These are phyloP conservation scores for Annulohypoxylon nitens DNA, from an alignment of 495 filamentous ascomycete genomes.

Conservation along the genomic window DNA sequence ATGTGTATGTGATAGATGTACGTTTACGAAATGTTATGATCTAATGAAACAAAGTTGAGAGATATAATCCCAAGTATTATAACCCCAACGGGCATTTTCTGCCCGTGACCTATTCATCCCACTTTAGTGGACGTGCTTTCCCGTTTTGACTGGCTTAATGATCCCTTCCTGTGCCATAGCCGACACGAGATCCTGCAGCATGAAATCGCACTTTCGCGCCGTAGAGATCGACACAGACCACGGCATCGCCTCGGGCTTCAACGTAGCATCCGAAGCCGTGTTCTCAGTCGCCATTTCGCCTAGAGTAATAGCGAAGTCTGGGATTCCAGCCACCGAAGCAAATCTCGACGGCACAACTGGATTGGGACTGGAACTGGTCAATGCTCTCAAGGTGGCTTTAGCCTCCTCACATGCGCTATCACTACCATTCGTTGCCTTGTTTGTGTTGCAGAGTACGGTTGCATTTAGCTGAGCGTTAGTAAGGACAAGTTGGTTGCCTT, in stretches of 20 bases:
- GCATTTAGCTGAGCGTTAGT: background rate
- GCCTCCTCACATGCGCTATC: constrained; percentile 1
- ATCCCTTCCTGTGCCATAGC: background rate
- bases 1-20: background rate
- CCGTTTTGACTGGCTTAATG: background rate
- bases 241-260: constrained; percentile 1
- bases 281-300: constrained; percentile 2
- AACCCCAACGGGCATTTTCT: no score
- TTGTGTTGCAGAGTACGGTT: background rate
- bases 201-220: background rate
- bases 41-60: background rate
- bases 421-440: background rate
- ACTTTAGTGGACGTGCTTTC: background rate
- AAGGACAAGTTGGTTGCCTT: background rate
- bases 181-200: constrained; percentile 3
- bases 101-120: background rate
- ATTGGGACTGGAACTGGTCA: background rate
- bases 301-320: background rate
- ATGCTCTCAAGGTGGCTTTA: background rate
- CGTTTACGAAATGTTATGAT: background rate
- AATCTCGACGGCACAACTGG: background rate
- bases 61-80: no score
- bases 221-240: background rate
- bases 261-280: background rate
- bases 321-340: background rate